These are phyloP conservation scores for Williopsis jadinii DNA, from an alignment of 1,139 yeast species.

Conservation along the genomic window DNA sequence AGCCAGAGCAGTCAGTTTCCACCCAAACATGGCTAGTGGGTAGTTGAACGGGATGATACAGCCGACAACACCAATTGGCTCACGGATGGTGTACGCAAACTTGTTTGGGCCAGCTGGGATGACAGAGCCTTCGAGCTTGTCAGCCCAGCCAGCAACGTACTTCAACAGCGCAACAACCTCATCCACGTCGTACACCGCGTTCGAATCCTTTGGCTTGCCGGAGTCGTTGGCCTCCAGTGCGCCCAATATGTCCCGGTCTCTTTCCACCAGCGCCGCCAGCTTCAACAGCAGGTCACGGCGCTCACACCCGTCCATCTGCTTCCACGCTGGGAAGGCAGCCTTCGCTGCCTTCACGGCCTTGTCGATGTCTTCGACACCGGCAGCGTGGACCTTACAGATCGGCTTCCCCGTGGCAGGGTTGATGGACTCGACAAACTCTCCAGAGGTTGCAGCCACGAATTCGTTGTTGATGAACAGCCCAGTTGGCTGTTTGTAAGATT, in stretches of 20 bases:
- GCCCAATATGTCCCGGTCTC: constrained; percentile 43
- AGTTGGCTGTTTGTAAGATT: constrained; percentile 41
- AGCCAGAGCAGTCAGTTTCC: constrained; percentile 70
- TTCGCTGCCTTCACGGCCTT: constrained; percentile 70
- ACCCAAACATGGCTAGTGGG: constrained; percentile 61
- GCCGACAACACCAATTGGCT: constrained; percentile 77
- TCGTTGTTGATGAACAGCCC: constrained; percentile 60
- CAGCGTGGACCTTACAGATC: constrained; percentile 60
- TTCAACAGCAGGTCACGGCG: constrained; percentile 42
- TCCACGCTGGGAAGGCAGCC: constrained; percentile 56
- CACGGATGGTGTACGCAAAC: constrained; percentile 73
- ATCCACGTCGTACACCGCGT: constrained; percentile 55
- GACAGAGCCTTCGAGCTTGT: constrained; percentile 67
- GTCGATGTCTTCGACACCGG: constrained; percentile 65
- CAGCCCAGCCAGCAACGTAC: constrained; percentile 84
- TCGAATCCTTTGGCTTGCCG: constrained; percentile 52
- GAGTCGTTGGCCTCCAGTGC: constrained; percentile 58
- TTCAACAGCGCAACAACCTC: constrained; percentile 54
- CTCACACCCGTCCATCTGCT: constrained; percentile 38
- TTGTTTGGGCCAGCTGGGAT: constrained; percentile 58
- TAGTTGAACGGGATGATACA: constrained; percentile 69
- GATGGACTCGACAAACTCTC: constrained; percentile 46
- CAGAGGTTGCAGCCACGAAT: constrained; percentile 39
- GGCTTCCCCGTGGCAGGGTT: constrained; percentile 64
- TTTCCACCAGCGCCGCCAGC: constrained; percentile 44